Evolutionary conservation across 2,329 filamentous ascomycete genomes (phyloP), one percentile per base, ranked within the genome.

Genomic region (Coniochaeta sp.): DNA sequence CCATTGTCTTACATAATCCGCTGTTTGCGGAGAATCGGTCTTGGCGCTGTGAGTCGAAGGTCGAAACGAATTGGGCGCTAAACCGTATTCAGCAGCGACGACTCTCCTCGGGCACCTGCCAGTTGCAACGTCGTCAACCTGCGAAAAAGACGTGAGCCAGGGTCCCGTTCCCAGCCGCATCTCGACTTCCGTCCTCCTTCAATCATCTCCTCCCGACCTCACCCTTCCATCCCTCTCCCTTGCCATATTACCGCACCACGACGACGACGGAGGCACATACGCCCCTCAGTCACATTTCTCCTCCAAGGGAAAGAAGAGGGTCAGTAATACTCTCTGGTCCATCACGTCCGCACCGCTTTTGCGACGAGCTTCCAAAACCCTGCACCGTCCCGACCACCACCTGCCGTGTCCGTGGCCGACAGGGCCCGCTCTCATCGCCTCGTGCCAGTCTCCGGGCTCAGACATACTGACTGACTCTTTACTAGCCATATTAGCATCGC

Each of bases 121-220:
- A n/a, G 24, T 56, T 34, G 54, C 54, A 56, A 56, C 54, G 54
- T 56, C 54, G 56, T 44, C 56, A 58, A 58, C 34, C 56, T 28
- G 56, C 56, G 56, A 40, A 58, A 58, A 58, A 44, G 34, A 44
- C 16, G 19, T 14, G 19, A 36, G n/a, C 12, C 54, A 36, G 31
- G 47, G 54, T 19, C 26, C 56, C 17, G 34, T 44, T 44, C 56
- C 56, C 34, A 58, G 38, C 56, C 56, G 56, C 56, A 58, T 28
- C 56, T 58, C 38, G 56, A 58, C 54, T 24, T 52, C 54, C 54
- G 54, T 24, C 54, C 34, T 38, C 31, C n/a, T 57, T 57, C 54
- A 38, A 57, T 57, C 34, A 52, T 31, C 47, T 52, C 47, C 24
- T n/a, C 47, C 28, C 47, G 24, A 52, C 47, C 47, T 52, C 47